Base-by-base conservation (phyloP, 345 rosid genomes). In the Cardamine resedifolia region DNA sequence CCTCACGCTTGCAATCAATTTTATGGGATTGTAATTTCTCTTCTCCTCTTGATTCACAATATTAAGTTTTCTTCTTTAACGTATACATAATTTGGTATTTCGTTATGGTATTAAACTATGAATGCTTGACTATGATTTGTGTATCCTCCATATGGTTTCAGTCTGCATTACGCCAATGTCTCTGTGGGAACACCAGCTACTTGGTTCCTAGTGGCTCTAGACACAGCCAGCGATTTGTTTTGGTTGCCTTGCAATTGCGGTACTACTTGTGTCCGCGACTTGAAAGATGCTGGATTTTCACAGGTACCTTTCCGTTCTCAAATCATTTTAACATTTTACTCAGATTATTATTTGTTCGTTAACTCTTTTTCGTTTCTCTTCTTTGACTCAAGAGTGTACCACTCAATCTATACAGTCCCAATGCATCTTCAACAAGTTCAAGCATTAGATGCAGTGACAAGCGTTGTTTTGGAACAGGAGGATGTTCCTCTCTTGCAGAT, bases 191-290 rank as follows among this genome's bases (percentile, higher is more conserved):
- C 83, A 45, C 96, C 97, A 1, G 47, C 80, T 66, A 64, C 78
- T 45, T 82, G 81, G 39, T 95, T 79, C 78, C 23, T 95, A 33
- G 99, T 91, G 77, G 97, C 99, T 19, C 75, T 91, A 10, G 97
- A 95, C 80, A 87, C 97, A 0, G 91, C 90, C 41, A 89, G 93
- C 33, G 83, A 89, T 76, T 79, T 91, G 70, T 84, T 95, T 75
- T 95, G 96, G 99, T 71, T 95, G 68, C 97, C 99, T 16, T 95
- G 99, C 27, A 86, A 95, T 69, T 91, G 99, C 58, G 62, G 80
- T 43, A 6, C 39, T 0, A 81, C 72, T 74, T 95, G 99, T 45
- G 48, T 83, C 7, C 77, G 0, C 4, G 78, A 83, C 73, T 41
- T 94, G 80, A 0, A 19, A 39, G 58, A 74, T 3, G 8, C 79